Conservation (phyloP, 1,139 yeast species). For the Diutina mesorugosa region DNA sequence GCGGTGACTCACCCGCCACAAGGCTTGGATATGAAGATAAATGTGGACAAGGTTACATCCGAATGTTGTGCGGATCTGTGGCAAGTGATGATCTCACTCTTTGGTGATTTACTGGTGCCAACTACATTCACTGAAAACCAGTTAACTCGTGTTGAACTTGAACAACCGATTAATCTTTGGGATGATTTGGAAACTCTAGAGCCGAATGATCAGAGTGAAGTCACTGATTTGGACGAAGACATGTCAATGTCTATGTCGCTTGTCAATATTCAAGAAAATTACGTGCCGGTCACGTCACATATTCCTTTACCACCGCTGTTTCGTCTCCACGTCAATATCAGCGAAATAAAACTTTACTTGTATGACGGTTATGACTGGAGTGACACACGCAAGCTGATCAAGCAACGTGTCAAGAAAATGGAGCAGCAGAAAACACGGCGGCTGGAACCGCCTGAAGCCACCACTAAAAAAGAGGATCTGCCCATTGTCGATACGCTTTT, state of each 20-base stretch:
- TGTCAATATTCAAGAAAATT: not conserved
- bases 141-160: not conserved
- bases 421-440: conserved; percentile 29
- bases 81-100: not conserved
- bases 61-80: not conserved
- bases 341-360: conserved; percentile 37
- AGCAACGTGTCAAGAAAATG: conserved; percentile 47
- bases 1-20: not conserved
- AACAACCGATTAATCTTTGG: conserved; percentile 1
- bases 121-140: not conserved
- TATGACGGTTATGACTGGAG: conserved; percentile 94
- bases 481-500: not conserved
- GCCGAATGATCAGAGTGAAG: not conserved
- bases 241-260: not conserved
- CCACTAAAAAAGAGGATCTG: not conserved
- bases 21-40: not conserved
- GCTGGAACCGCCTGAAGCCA: not conserved
- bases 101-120: not conserved
- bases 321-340: conserved; percentile 19
- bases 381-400: conserved; percentile 55
- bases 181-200: not conserved
- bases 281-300: conserved; percentile 1
- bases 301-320: conserved; percentile 12
- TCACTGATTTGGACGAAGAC: not conserved
- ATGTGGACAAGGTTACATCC: not conserved